These are phyloP conservation scores for Taphrina sp. DNA, from an alignment of 1,139 yeast species.

Conservation along the genomic window DNA sequence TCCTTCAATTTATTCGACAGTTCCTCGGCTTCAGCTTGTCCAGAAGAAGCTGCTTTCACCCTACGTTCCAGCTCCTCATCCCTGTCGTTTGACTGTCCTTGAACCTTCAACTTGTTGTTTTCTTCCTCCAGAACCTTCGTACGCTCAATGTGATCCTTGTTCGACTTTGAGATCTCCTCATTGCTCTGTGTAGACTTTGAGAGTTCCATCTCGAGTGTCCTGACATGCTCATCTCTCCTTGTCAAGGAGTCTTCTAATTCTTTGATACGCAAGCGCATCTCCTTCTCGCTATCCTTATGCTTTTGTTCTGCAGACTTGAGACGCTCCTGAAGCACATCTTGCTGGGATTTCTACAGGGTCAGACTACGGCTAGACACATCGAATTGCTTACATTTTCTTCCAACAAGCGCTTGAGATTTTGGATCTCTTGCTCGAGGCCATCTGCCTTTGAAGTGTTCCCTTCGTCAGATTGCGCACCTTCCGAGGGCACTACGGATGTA, in stretches of 20 bases:
- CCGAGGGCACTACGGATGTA: too few species aligned
- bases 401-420: neutral
- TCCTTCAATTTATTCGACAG: neutral
- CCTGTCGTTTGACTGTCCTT: neutral
- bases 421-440: slow-evolving; percentile 6
- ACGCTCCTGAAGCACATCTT: slow-evolving; percentile 1
- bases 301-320: slow-evolving; percentile 1
- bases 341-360: neutral
- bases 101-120: neutral
- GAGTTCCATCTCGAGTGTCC: slow-evolving; percentile 8
- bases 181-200: slow-evolving; percentile 6
- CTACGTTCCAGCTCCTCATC: neutral
- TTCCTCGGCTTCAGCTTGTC: neutral
- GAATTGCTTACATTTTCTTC: slow-evolving; percentile 8
- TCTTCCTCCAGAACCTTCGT: neutral
- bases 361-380: too few species aligned
- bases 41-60: neutral
- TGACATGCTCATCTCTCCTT: slow-evolving; percentile 15
- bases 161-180: neutral
- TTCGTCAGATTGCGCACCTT: too few species aligned
- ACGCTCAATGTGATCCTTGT: slow-evolving; percentile 1
- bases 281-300: neutral
- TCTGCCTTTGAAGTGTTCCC: neutral
- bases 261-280: neutral
- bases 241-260: slow-evolving; percentile 9